phyloP scores from a whole-genome alignment of 208 protist species.

The Trypanosoma vivax region DNA sequence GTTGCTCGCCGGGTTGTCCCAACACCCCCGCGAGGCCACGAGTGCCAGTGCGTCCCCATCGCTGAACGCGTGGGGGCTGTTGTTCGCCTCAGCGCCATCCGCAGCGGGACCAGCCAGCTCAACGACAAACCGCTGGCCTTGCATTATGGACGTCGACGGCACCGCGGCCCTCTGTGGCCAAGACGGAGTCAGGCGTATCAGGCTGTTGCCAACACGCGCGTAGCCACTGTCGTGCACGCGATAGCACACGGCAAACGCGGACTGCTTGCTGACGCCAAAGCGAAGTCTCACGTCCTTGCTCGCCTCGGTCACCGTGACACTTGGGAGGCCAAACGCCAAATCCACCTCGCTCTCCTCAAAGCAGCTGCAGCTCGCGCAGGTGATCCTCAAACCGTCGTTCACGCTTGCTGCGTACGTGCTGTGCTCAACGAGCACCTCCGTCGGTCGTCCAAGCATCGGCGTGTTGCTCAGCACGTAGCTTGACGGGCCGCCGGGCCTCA shows the following conservation, averaged over 20 bases:
- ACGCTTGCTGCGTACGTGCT: constrained; percentile 20
- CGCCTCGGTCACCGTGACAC: not conserved
- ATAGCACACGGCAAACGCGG: constrained; percentile 72
- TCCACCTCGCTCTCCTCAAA: constrained; percentile 31
- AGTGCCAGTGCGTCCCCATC: too few species aligned
- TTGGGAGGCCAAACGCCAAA: constrained; percentile 56
- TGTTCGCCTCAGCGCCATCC: constrained; percentile 10
- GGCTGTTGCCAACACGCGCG: constrained; percentile 38
- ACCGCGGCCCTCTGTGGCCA: constrained; percentile 30
- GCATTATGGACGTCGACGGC: constrained; percentile 39
- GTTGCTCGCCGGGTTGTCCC: too few species aligned
- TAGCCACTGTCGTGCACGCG: constrained; percentile 67
- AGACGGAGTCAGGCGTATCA: constrained; percentile 31
- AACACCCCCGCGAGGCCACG: too few species aligned
- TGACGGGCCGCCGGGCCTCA: constrained; percentile 50
- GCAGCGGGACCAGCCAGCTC: constrained; percentile 38
- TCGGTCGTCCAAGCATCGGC: constrained; percentile 76
- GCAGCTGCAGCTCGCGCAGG: constrained; percentile 67
- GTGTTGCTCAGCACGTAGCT: constrained; percentile 63
- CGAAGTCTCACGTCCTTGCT: too few species aligned
- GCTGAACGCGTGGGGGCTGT: not conserved
- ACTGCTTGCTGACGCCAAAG: constrained; percentile 42
- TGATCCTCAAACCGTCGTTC: constrained; percentile 52
- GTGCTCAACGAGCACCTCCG: constrained; percentile 37
- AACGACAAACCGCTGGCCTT: constrained; percentile 73